Evolutionary conservation across 2,329 filamentous ascomycete genomes (phyloP), one percentile per base, ranked within the genome.

Genomic region (Fusarium siculi): DNA sequence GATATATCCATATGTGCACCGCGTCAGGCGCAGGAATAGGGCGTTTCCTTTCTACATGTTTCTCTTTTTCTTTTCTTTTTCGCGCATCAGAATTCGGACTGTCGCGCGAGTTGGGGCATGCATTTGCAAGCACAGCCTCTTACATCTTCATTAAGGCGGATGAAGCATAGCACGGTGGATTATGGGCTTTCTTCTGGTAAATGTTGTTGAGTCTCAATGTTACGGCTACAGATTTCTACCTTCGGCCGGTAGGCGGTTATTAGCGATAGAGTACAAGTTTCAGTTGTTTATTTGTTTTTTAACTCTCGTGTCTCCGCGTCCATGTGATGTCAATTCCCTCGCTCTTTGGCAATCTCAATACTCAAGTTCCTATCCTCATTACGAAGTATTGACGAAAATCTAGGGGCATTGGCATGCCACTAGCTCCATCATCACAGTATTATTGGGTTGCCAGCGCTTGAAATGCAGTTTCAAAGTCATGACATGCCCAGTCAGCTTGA

Each of bases 251-350:
- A 57, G 54, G 42, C 28, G n/a, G 30, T 47, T 56, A 49, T 34
- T 28, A 30, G 18, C 19, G 14, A 69, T 69, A 69, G 66, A 69
- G 44, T 57, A 69, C 46, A 69, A 58, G 39, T 53, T 50, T 23
- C 39, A 65, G 52, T 16, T 28, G 25, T 15, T 65, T 53, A 19
- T 53, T 63, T 63, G 55, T 63, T 46, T 46, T 37, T 49, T 40
- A 40, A 11, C 18, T 19, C 7, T 16, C 12, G 9, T 18, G 12
- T 14, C 16, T 47, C 18, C 5, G 9, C 39, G 34, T 44, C 11
- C 25, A 28, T 62, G 52, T n/a, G 15, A 28, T 21, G n/a, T 11
- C 21, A 21, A 19, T 19, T 36, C 25, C 55, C 18, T 47, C 7
- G 36, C 28, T n/a, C 19, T 23, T 12, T 39, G 34, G 9, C 8